Base-by-base conservation (phyloP, 768 basidiomycete genomes). In the Tylopilus rubrobrunneus region DNA sequence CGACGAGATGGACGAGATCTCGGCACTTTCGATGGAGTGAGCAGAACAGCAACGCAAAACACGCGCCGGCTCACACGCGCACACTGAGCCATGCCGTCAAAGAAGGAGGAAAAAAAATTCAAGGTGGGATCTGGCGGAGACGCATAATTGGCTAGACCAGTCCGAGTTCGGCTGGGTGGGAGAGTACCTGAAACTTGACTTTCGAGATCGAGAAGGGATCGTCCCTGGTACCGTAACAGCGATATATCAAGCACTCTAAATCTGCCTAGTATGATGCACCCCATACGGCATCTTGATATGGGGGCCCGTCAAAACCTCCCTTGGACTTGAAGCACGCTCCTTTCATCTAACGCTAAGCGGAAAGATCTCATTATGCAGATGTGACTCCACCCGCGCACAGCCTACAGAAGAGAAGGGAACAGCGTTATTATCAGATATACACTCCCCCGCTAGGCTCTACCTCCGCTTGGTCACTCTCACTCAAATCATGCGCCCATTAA, bases 311-410 rank as follows among this genome's bases (percentile, higher is more conserved):
- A 68, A 57, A 62, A 65, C 50, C 55, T 4, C 64, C 55, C 56
- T 53, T 57, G 19, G 21, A 56, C 59, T 49, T 58, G 52, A 58
- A 59, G 64, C 68, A 65, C 63, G 65, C 65, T 58, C 57, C 58
- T 64, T 70, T 70, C 66, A 71, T 70, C 56, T 68, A 66, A 69
- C 68, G 69, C 40, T 62, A 70, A 68, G 66, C 59, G 70, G 70
- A 71, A 64, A 71, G 65, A 68, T 64, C 64, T 8, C 27, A 51
- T 47, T 59, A 68, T 63, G 69, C 50, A 64, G 67, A 68, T 70
- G 64, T 61, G 61, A 63, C 54, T 66, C 58, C 63, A 63, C 53
- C 43, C 19, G 48, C 53, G 57, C 64, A 62, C 60, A 66, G 68
- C 58, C 61, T 31, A 59, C 53, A 55, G 51, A 56, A 59, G 51